Base-by-base conservation (phyloP, 139 green algal genomes). In the Micromonas commoda region DNA sequence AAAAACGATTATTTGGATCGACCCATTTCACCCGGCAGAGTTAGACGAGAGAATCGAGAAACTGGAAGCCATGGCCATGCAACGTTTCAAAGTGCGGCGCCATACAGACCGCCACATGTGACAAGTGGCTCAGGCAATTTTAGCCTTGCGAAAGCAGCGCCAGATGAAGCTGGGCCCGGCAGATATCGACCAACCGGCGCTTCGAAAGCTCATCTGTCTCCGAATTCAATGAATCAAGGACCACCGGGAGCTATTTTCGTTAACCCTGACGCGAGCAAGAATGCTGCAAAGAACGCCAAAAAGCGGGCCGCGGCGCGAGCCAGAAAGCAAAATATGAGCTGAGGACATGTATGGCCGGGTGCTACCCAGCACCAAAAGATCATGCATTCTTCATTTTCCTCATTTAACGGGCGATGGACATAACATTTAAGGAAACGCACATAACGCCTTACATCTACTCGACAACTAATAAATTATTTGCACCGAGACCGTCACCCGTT, bases 121-220 rank as follows among this genome's bases (percentile, higher is more conserved):
- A 37, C 68, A 29, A 75, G 38, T 29, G 37, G 37, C 3, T 34
- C 34, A 19, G 68, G 68, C 6, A 61, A 60, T 6, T 75, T 75
- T 32, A 63, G 37, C 37, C 38, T 75, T 24, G 68, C 68, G 6
- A 60, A 60, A 9, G 68, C 38, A 38, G 35, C 68, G 6, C 34
- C 81, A 20, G 84, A 82, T 6, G 83, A 78, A 26, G 32, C 21
- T 33, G 53, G 32, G 53, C 39, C 72, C 4, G 54, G 54, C 3
- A 69, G 69, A 35, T 67, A 32, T 34, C 26, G 63, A 32, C 6
- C 63, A 19, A 32, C 63, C 13, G 6, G 63, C 21, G 6, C 63
- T 20, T 20, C 63, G 16, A 13, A 32, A 34, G 13, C 63, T 38
- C 29, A 9, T 69, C 9, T 34, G 9, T 20, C 63, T 19, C 6